Evolutionary conservation across 1,284 basidiomycete genomes (phyloP), one percentile per base, ranked within the genome.

Genomic region (Boletus sp.): DNA sequence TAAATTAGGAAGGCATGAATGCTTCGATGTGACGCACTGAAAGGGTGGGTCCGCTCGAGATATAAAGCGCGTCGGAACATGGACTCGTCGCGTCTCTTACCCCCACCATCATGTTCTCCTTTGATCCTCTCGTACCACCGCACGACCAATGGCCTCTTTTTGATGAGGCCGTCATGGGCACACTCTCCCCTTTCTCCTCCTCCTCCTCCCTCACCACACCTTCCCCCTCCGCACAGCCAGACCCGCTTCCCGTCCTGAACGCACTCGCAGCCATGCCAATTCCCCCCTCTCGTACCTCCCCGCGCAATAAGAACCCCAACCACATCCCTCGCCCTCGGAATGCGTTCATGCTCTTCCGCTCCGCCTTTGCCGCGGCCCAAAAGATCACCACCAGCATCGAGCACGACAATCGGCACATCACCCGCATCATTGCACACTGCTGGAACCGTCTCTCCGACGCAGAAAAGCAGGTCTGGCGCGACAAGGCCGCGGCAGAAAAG

Each of bases 311-410:
- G 27, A 54, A 74, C 44, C 72, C 74, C 2, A 49, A 71, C 23
- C 78, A 77, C 65, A 81, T 93, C 58, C 89, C 89, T 54, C 85
- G 93, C 17, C 93, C 93, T 0, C 80, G 88, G 33, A 95, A 94
- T 73, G 86, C 90, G 30, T 95, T 93, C 79, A 92, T 95, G 78
- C 82, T 94, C 71, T 95, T 90, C 74, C 85, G 92, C 49, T 88
- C 88, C 52, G 86, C 90, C 62, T 87, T 88, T 58, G 83, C 84
- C 55, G 80, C 83, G 6, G 74, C 77, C 35, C 71, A 78, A 52
- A 81, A 79, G 62, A 77, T 81, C 59, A 71, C 64, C 58, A 72
- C 75, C 35, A 71, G 67, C 37, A 75, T 83, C 62, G 84, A 84
- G 68, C 77, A 76, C 61, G 81, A 87, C 66, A 81, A 86, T 65